Conservation (phyloP, 352 stramenopile genomes). For the Sclerospora graminicola region DNA sequence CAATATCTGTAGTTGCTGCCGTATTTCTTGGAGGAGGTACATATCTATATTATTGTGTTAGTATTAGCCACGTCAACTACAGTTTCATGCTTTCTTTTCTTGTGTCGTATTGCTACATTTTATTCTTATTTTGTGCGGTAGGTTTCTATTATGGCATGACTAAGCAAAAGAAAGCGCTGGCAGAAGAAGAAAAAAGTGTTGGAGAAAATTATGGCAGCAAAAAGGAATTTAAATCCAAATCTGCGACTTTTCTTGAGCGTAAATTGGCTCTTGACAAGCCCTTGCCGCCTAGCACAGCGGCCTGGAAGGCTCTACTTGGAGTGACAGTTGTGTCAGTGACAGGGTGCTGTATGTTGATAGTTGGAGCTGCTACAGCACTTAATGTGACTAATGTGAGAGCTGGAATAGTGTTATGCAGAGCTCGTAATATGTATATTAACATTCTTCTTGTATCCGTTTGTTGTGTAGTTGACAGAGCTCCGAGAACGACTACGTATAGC, state of each 20-base stretch:
- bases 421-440: conserved; percentile 3
- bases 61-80: neutral
- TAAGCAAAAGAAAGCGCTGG: conserved; percentile 26
- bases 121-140: conserved; percentile 22
- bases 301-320: conserved; percentile 34
- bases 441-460: conserved; percentile 2
- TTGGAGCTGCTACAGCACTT: conserved; percentile 19
- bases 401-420: neutral
- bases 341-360: conserved; percentile 28
- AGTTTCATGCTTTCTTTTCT: neutral
- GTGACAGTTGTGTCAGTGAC: conserved; percentile 36
- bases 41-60: neutral
- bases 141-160: conserved; percentile 56
- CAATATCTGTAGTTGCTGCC: conserved; percentile 27
- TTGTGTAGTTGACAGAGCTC: conserved; percentile 24
- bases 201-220: conserved; percentile 7
- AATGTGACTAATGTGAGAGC: conserved; percentile 32
- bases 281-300: conserved; percentile 20
- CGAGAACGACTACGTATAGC: conserved; percentile 29
- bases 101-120: neutral
- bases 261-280: conserved; percentile 31
- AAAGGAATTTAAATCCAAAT: conserved; percentile 16
- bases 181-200: conserved; percentile 24
- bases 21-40: conserved; percentile 35
- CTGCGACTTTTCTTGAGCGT: conserved; percentile 27